These are phyloP conservation scores for Cavenderia fasciculata DNA, from an alignment of 78 protist genomes.

Conservation along the genomic window DNA sequence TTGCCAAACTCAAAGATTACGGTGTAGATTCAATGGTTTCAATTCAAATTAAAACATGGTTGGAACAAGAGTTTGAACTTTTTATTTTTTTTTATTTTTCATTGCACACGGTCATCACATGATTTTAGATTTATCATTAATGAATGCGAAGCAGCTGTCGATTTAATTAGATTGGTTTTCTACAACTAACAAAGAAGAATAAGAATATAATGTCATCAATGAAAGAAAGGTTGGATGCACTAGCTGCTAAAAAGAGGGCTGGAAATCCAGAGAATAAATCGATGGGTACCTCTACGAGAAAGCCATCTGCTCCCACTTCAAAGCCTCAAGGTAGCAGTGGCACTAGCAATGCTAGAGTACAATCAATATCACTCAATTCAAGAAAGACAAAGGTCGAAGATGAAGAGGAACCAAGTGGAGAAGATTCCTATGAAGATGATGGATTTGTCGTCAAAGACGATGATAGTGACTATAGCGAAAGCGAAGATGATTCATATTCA, in stretches of 20 bases:
- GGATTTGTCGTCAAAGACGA: conserved; percentile 7
- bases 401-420: neutral
- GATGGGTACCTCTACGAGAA: neutral
- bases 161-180: too few species aligned
- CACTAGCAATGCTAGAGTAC: neutral
- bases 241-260: conserved; percentile 11
- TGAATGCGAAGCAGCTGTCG: too few species aligned
- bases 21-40: too few species aligned
- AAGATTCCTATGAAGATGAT: conserved; percentile 7
- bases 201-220: neutral
- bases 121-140: too few species aligned
- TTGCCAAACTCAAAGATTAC: too few species aligned
- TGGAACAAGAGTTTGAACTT: too few species aligned
- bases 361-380: neutral
- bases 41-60: too few species aligned
- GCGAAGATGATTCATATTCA: neutral
- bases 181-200: too few species aligned
- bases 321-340: too few species aligned
- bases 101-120: too few species aligned
- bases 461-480: neutral
- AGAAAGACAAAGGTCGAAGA: conserved; percentile 4
- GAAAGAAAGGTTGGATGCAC: conserved; percentile 4
- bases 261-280: neutral
- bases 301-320: conserved; percentile 33
- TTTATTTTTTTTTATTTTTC: too few species aligned